phyloP scores from a whole-genome alignment of 1,284 basidiomycete genomes.

The Puccinia coronata region DNA sequence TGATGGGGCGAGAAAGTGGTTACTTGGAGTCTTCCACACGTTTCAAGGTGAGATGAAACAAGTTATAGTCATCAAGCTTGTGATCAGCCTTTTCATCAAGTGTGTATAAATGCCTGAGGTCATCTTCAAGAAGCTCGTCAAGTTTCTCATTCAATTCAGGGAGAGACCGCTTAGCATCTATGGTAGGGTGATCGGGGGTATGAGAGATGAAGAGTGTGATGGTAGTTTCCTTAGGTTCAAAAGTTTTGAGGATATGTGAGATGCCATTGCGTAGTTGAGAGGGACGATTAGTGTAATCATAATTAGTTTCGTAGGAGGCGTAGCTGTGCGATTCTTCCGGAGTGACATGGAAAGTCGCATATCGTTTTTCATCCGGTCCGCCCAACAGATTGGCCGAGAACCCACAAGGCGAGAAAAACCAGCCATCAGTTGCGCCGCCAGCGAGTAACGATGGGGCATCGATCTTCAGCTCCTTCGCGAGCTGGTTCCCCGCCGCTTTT shows the following conservation, averaged over 20 bases:
- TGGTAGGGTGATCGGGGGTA: constrained; percentile 53
- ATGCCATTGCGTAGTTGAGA: constrained; percentile 73
- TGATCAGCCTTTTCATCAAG: background rate
- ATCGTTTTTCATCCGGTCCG: constrained; percentile 72
- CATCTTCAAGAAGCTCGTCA: background rate
- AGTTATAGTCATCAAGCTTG: constrained; percentile 20
- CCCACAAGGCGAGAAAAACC: constrained; percentile 92
- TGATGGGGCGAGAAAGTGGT: too few relatives aligned
- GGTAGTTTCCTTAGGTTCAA: constrained; percentile 82
- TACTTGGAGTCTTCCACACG: background rate
- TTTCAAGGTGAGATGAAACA: background rate
- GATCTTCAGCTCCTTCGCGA: constrained; percentile 79
- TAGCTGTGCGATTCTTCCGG: constrained; percentile 97
- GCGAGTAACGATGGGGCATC: constrained; percentile 75
- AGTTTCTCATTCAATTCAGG: background rate
- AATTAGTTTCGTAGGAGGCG: constrained; percentile 97
- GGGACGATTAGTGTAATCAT: constrained; percentile 68
- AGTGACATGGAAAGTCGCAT: constrained; percentile 98
- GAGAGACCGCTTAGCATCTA: background rate
- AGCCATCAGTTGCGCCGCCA: constrained; percentile 83
- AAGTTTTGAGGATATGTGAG: constrained; percentile 84
- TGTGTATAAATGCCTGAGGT: background rate
- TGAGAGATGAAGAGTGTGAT: constrained; percentile 89
- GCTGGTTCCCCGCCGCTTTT: constrained; percentile 68
- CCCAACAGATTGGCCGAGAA: constrained; percentile 94